Percentiles rank a stretch among this genome's conserved stretches.
Conservation (phyloP, 148 eudicot species). For the Limonium bicolor region DNA sequence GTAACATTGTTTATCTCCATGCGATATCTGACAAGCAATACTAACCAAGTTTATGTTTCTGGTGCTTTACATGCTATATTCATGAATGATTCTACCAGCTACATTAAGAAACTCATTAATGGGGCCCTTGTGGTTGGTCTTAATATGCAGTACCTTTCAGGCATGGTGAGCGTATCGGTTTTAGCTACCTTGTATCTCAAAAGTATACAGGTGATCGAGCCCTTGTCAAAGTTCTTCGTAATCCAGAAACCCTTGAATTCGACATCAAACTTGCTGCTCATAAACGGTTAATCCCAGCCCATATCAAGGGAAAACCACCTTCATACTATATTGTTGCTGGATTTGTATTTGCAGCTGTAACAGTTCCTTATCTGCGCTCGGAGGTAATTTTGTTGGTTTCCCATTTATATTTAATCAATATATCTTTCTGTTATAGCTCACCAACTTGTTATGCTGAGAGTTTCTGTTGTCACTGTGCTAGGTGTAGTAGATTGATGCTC, state of each 20-base stretch:
- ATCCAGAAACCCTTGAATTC: conserved; percentile 22
- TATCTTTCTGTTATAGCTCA: too few relatives aligned
- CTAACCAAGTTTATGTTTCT: too few relatives aligned
- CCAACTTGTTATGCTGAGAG: too few relatives aligned
- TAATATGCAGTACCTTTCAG: conserved; percentile 19
- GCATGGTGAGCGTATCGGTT: conserved; percentile 44
- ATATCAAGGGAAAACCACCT: conserved; percentile 29
- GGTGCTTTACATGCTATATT: too few relatives aligned
- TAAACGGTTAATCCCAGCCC: conserved; percentile 30
- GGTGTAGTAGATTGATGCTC: too few relatives aligned
- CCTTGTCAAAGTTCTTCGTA: conserved; percentile 29
- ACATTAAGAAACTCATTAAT: too few relatives aligned
- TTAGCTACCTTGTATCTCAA: conserved; percentile 35
- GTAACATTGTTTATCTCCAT: too few relatives aligned
- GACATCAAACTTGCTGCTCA: conserved; percentile 29
- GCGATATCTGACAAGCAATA: too few relatives aligned
- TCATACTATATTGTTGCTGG: conserved; percentile 40
- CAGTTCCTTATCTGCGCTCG: conserved; percentile 37
- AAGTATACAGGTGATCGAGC: conserved; percentile 28
- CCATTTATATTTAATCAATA: not conserved
- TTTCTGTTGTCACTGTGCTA: too few relatives aligned
- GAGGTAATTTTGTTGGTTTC: conserved; percentile 14
- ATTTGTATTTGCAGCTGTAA: conserved; percentile 26
- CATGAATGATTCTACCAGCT: too few relatives aligned
- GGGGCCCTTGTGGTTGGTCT: too few relatives aligned